Evolutionary conservation across 768 basidiomycete genomes (phyloP).

Genomic region (Exsudoporus frostii): DNA sequence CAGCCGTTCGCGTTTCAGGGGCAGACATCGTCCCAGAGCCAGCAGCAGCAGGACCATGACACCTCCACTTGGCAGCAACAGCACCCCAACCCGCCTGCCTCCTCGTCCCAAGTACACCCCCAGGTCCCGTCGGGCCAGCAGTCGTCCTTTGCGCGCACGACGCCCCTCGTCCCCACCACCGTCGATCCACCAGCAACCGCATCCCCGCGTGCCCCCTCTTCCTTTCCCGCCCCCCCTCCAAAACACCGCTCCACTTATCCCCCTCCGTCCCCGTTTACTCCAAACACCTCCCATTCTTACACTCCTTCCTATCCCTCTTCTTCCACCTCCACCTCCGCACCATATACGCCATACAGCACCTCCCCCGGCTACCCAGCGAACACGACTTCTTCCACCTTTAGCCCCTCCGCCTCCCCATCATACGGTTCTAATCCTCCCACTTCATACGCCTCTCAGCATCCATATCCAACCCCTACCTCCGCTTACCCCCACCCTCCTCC

Average conservation of each 20-base stretch:
- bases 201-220: slow-evolving; percentile 5
- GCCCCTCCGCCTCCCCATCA: slow-evolving; percentile 18
- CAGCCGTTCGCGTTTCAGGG: slow-evolving; percentile 20
- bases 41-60: slow-evolving; percentile 21
- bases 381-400: slow-evolving; percentile 25
- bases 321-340: slow-evolving; percentile 15
- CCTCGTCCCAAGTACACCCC: slow-evolving; percentile 17
- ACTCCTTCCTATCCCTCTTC: slow-evolving; percentile 12
- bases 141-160: slow-evolving; percentile 25
- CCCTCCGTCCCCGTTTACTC: slow-evolving; percentile 20
- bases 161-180: slow-evolving; percentile 29
- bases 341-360: slow-evolving; percentile 21
- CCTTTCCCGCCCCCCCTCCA: slow-evolving; percentile 14
- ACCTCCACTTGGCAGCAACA: slow-evolving; percentile 24
- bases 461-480: slow-evolving; percentile 27
- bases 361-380: slow-evolving; percentile 19
- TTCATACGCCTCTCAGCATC: slow-evolving; percentile 16
- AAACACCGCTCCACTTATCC: slow-evolving; percentile 23
- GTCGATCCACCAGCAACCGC: slow-evolving; percentile 17
- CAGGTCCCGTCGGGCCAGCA: slow-evolving; percentile 11
- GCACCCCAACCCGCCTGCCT: slow-evolving; percentile 14
- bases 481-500: slow-evolving; percentile 28
- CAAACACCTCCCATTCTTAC: slow-evolving; percentile 16
- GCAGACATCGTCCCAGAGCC: slow-evolving; percentile 14
- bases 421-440: slow-evolving; percentile 16